phyloP scores from a whole-genome alignment of 1,139 yeast species.

The Blastobotrys elegans region DNA sequence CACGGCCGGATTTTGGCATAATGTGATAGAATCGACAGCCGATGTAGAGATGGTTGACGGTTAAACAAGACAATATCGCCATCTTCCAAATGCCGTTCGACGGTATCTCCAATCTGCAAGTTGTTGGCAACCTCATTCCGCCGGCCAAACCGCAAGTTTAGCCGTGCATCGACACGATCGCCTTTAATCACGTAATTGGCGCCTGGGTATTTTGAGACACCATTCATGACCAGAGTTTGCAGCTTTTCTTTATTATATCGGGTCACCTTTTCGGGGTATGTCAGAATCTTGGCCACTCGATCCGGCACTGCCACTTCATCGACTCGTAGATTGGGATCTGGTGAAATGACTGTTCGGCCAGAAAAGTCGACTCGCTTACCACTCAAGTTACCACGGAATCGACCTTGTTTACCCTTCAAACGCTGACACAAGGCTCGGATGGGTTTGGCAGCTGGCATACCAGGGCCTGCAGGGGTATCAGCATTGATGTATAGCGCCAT shows the following conservation, averaged over 20 bases:
- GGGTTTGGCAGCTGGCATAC: conserved; percentile 56
- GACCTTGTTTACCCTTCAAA: conserved; percentile 96
- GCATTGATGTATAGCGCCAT: conserved; percentile 98
- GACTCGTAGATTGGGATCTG: conserved; percentile 91
- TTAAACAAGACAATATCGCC: conserved; percentile 95
- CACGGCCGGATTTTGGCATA: conserved; percentile 95
- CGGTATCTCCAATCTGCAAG: conserved; percentile 82
- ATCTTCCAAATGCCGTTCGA: conserved; percentile 97
- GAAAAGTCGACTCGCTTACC: conserved; percentile 99
- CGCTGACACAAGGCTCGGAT: conserved; percentile 97
- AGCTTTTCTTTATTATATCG: conserved; percentile 78
- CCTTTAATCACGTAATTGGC: conserved; percentile 87
- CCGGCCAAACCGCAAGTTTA: conserved; percentile 88
- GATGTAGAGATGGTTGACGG: conserved; percentile 96
- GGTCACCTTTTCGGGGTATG: conserved; percentile 94
- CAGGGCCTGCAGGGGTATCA: conserved; percentile 58
- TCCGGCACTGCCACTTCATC: conserved; percentile 99
- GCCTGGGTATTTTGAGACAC: conserved; percentile 91
- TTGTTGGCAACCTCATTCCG: conserved; percentile 70
- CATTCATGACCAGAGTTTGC: conserved; percentile 68
- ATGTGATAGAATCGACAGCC: conserved; percentile 90
- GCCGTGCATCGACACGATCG: conserved; percentile 68
- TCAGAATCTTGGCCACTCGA: conserved; percentile 88
- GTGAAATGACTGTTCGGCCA: conserved; percentile 97
- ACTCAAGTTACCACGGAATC: conserved; percentile 95